These are phyloP conservation scores for Eutypa lata DNA, from an alignment of 2,329 filamentous ascomycete species.

Conservation along the genomic window DNA sequence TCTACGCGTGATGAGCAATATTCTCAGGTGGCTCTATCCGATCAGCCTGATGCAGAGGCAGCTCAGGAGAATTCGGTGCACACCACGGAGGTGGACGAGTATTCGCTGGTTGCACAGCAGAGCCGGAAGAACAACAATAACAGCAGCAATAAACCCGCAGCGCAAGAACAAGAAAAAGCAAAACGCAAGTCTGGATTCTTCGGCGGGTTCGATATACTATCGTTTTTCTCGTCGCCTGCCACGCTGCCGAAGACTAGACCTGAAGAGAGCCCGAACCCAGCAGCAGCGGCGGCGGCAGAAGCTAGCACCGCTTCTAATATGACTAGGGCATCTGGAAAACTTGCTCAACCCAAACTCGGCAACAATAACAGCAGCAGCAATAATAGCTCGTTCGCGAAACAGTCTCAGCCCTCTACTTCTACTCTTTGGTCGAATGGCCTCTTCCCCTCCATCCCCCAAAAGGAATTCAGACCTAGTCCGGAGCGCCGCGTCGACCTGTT, in stretches of 20 bases:
- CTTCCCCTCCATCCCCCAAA: constrained; percentile 31
- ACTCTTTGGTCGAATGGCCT: constrained; percentile 25
- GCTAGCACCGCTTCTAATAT: neutral
- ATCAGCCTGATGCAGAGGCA: neutral
- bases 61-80: constrained; percentile 2
- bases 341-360: neutral
- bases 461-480: constrained; percentile 30
- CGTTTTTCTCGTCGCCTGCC: constrained; percentile 58
- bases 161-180: constrained; percentile 8
- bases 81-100: constrained; percentile 34
- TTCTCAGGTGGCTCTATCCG: neutral
- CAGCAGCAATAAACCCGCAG: neutral
- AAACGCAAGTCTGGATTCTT: constrained; percentile 21
- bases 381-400: too few species aligned
- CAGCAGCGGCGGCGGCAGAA: neutral
- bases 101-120: constrained; percentile 39
- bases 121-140: constrained; percentile 5
- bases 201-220: constrained; percentile 44
- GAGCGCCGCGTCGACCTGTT: constrained; percentile 32
- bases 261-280: constrained; percentile 5
- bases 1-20: neutral
- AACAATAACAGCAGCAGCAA: neutral
- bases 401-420: too few species aligned
- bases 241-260: constrained; percentile 28
- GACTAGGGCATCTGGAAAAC: constrained; percentile 21